These are phyloP conservation scores for Salix udensis DNA, from an alignment of 345 rosid species.

Conservation along the genomic window DNA sequence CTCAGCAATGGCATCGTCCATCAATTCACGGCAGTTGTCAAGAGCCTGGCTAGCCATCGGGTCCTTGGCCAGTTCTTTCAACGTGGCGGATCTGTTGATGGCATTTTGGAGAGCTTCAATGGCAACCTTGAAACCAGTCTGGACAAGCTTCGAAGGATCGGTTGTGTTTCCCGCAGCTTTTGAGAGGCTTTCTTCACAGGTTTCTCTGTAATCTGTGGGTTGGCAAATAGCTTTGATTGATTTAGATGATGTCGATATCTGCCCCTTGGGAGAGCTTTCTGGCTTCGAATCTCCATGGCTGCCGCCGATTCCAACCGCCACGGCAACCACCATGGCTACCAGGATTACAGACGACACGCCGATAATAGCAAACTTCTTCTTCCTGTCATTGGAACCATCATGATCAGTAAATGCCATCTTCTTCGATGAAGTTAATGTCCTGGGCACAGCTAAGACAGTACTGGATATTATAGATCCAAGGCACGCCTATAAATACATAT, in stretches of 20 bases:
- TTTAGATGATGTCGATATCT: slow-evolving; percentile 29
- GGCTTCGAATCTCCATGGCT: neutral
- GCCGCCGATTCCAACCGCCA: slow-evolving; percentile 33
- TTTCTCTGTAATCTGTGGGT: slow-evolving; percentile 50
- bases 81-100: slow-evolving; percentile 35
- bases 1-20: slow-evolving; percentile 55
- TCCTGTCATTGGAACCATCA: slow-evolving; percentile 15
- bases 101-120: slow-evolving; percentile 35
- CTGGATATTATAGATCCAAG: too few relatives aligned
- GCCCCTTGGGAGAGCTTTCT: neutral
- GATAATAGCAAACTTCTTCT: slow-evolving; percentile 40
- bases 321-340: slow-evolving; percentile 62
- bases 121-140: slow-evolving; percentile 43
- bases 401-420: too few relatives aligned
- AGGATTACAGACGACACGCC: slow-evolving; percentile 49
- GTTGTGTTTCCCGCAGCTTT: slow-evolving; percentile 38
- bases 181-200: slow-evolving; percentile 46
- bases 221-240: slow-evolving; percentile 55
- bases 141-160: slow-evolving; percentile 59
- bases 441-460: too few relatives aligned
- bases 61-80: slow-evolving; percentile 41
- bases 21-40: slow-evolving; percentile 45
- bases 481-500: too few relatives aligned
- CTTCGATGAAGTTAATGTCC: too few relatives aligned
- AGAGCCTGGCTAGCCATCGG: slow-evolving; percentile 51